Evolutionary conservation across 169 alveolate genomes (phyloP).

Genomic region (Eimeria necatrix): DNA sequence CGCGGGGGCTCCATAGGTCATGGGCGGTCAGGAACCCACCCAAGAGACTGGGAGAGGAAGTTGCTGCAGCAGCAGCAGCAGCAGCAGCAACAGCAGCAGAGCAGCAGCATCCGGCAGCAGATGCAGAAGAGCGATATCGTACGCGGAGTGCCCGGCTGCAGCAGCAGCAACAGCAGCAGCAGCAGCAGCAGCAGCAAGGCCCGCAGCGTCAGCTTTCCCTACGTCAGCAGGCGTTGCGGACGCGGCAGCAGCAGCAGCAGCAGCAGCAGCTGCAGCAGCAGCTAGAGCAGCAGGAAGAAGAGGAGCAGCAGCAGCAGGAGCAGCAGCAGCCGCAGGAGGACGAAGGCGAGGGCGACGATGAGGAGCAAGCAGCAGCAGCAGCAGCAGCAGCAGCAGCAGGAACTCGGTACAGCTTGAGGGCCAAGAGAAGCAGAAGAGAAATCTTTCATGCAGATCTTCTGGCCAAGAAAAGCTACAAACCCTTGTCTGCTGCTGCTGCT

Average conservation of each 20-base stretch:
- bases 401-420: not conserved
- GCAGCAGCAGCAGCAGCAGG: constrained; percentile 40
- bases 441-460: not conserved
- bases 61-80: not conserved
- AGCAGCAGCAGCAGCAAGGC: not conserved
- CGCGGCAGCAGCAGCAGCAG: constrained; percentile 56
- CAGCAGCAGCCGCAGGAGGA: constrained; percentile 21
- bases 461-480: not conserved
- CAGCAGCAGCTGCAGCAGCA: constrained; percentile 18
- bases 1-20: not conserved
- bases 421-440: not conserved
- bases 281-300: constrained; percentile 1
- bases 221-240: constrained; percentile 1
- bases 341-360: not conserved
- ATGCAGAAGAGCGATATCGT: not conserved
- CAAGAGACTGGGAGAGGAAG: not conserved
- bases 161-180: not conserved
- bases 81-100: not conserved
- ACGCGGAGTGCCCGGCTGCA: not conserved
- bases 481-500: not conserved
- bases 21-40: not conserved
- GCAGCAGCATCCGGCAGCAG: not conserved
- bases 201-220: constrained; percentile 21
- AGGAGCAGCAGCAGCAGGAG: constrained; percentile 47
- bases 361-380: constrained; percentile 12